Evolutionary conservation across 2,329 filamentous ascomycete species (phyloP).

Genomic region (Pseudovirgaria hyperparasitica): DNA sequence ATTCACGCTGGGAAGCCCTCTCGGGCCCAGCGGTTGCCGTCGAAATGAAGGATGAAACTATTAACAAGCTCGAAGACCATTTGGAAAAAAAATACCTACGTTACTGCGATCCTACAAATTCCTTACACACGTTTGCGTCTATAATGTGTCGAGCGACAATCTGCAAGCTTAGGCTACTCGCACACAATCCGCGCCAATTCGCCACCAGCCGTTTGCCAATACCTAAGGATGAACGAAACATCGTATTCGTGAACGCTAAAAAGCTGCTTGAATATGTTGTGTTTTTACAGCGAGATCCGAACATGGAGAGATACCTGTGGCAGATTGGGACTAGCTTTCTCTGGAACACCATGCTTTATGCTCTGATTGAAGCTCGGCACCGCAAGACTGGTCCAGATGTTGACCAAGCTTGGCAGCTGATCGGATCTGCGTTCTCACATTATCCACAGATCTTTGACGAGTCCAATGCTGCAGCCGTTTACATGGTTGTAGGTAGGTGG

Average conservation of each 20-base stretch:
- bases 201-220: constrained; percentile 5
- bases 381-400: constrained; percentile 18
- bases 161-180: constrained; percentile 2
- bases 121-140: constrained; percentile 1
- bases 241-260: constrained; percentile 5
- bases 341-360: constrained; percentile 18
- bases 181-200: constrained; percentile 9
- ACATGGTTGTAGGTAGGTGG: constrained; percentile 16
- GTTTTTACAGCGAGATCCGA: constrained; percentile 4
- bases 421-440: constrained; percentile 9
- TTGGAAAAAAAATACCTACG: constrained; percentile 2
- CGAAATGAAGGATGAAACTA: constrained; percentile 1
- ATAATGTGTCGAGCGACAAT: constrained; percentile 3
- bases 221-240: constrained; percentile 4
- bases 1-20: constrained; percentile 1
- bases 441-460: constrained; percentile 5
- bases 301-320: constrained; percentile 1
- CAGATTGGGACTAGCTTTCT: constrained; percentile 8
- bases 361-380: constrained; percentile 32
- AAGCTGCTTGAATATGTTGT: constrained; percentile 7
- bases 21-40: neutral
- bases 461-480: constrained; percentile 10
- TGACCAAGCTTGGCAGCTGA: constrained; percentile 21
- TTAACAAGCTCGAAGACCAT: constrained; percentile 1
- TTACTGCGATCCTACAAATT: constrained; percentile 1